A percentile compares a stretch with the other conserved stretches of the same genome.
phyloP scores from a whole-genome alignment of 768 basidiomycete genomes.

The Kwoniella mangroviensis region DNA sequence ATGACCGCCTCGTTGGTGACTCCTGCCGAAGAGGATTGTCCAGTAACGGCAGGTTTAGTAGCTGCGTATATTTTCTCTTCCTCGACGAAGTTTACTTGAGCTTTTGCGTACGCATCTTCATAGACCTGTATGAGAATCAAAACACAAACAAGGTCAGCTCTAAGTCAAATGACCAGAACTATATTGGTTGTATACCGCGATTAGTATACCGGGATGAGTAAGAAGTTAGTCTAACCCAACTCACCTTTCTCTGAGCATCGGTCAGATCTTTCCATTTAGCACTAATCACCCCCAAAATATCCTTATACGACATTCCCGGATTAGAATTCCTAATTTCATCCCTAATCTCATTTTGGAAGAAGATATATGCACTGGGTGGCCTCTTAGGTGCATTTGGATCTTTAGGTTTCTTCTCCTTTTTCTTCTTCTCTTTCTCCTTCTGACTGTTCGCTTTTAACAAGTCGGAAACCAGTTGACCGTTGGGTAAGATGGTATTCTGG shows the following conservation, averaged over 20 bases:
- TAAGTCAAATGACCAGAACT: neutral
- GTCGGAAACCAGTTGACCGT: constrained; percentile 8
- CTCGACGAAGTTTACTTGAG: constrained; percentile 69
- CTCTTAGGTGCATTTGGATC: constrained; percentile 95
- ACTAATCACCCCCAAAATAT: constrained; percentile 73
- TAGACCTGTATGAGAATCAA: constrained; percentile 63
- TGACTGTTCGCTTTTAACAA: neutral
- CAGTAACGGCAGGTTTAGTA: neutral
- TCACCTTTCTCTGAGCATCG: constrained; percentile 73
- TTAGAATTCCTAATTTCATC: constrained; percentile 70
- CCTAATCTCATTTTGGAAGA: constrained; percentile 91
- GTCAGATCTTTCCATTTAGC: constrained; percentile 74
- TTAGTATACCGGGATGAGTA: no score
- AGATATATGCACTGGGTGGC: constrained; percentile 87
- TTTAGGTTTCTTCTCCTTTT: constrained; percentile 70
- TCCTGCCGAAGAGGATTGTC: neutral
- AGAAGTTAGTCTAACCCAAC: no score
- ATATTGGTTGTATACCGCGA: no score
- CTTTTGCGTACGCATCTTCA: constrained; percentile 62
- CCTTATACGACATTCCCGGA: constrained; percentile 70
- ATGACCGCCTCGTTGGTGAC: constrained; percentile 1
- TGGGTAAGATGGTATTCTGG: constrained; percentile 14
- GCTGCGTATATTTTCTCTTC: constrained; percentile 61
- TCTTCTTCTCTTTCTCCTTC: constrained; percentile 57
- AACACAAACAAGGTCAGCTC: neutral